phyloP scores from a whole-genome alignment of 495 filamentous ascomycete genomes.

The Pyrenopolyporus hunteri region DNA sequence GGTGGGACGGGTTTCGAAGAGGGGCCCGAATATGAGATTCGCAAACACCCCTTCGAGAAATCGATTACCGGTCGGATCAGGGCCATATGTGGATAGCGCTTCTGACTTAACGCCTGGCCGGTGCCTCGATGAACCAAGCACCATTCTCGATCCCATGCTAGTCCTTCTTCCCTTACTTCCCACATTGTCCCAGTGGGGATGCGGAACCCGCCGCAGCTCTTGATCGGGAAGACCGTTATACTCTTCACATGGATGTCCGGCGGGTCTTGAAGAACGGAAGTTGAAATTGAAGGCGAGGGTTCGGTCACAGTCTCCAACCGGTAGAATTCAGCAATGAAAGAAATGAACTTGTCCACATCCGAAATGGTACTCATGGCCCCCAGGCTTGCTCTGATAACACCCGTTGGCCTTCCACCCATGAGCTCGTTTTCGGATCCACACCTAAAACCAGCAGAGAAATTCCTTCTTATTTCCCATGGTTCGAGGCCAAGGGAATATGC shows the following conservation, averaged over 20 bases:
- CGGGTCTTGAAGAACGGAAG: neutral
- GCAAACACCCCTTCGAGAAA: conserved; percentile 55
- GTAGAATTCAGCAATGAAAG: conserved; percentile 81
- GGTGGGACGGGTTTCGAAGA: conserved; percentile 33
- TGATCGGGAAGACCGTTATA: conserved; percentile 81
- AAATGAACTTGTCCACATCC: conserved; percentile 74
- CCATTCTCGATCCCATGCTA: conserved; percentile 95
- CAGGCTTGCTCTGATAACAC: conserved; percentile 81
- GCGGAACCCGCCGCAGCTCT: conserved; percentile 81
- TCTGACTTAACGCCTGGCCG: conserved; percentile 77
- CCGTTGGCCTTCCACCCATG: conserved; percentile 82
- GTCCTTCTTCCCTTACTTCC: conserved; percentile 77
- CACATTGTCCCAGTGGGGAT: conserved; percentile 69
- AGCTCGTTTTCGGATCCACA: conserved; percentile 83
- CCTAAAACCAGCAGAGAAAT: conserved; percentile 79
- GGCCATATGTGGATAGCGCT: conserved; percentile 82
- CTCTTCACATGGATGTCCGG: conserved; percentile 58
- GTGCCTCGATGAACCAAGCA: conserved; percentile 86
- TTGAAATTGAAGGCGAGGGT: neutral
- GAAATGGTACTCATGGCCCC: conserved; percentile 83
- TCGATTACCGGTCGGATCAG: conserved; percentile 75
- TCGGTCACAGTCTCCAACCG: conserved; percentile 52
- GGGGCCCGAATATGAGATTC: conserved; percentile 61
- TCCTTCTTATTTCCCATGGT: conserved; percentile 77
- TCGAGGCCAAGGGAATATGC: conserved; percentile 69